Evolutionary conservation across 1,284 basidiomycete genomes (phyloP).

Genomic region (Melampsora americana): DNA sequence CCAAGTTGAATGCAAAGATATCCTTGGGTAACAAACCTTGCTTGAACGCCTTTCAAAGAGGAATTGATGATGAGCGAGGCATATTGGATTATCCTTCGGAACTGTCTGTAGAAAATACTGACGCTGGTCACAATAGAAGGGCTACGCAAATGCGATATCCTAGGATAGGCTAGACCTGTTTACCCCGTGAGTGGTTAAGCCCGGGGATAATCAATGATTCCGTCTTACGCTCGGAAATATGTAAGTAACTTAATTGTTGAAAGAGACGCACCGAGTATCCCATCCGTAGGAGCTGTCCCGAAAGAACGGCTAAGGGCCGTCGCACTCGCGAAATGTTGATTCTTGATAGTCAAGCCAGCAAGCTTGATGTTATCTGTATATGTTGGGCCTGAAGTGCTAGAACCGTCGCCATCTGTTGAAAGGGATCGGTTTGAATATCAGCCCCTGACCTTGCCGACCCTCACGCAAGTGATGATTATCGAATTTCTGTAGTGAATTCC

Average conservation of each 20-base stretch:
- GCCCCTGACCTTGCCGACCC: neutral
- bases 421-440: too few species aligned
- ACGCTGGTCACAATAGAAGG: slow-evolving; percentile 13
- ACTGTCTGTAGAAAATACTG: too few species aligned
- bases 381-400: slow-evolving; percentile 24
- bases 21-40: slow-evolving; percentile 35
- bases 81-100: too few species aligned
- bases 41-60: slow-evolving; percentile 5
- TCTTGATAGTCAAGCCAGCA: slow-evolving; percentile 21
- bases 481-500: neutral
- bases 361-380: slow-evolving; percentile 16
- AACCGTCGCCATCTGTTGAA: slow-evolving; percentile 35
- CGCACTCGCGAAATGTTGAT: slow-evolving; percentile 34
- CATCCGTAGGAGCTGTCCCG: slow-evolving; percentile 23
- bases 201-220: neutral
- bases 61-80: neutral
- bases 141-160: slow-evolving; percentile 26
- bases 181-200: neutral
- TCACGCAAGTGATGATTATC: neutral
- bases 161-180: slow-evolving; percentile 37
- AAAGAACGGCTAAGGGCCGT: slow-evolving; percentile 19
- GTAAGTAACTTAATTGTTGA: neutral
- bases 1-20: slow-evolving; percentile 25
- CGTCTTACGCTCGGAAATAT: neutral
- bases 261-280: slow-evolving; percentile 29